Percentiles rank a stretch among this genome's conserved stretches.
These are phyloP conservation scores for Astrocystis sublimbata DNA, from an alignment of 495 filamentous ascomycete species.

Conservation along the genomic window DNA sequence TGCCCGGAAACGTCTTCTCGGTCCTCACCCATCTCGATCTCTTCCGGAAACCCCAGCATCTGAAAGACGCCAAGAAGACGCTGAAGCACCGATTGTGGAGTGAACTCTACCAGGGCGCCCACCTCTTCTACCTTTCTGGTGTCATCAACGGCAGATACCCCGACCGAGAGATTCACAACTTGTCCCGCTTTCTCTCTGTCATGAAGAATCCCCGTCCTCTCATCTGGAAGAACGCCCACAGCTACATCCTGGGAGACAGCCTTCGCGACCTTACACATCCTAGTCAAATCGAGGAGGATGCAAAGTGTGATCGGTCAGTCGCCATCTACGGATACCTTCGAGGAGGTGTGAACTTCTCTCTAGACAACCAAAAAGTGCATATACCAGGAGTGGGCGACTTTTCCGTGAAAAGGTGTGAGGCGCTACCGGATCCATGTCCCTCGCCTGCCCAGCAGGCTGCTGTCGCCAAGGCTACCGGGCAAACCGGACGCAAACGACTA, in stretches of 20 bases:
- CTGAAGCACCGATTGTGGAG: slow-evolving; percentile 95
- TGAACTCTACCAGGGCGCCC: slow-evolving; percentile 93
- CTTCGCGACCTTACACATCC: slow-evolving; percentile 94
- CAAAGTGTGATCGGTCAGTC: slow-evolving; percentile 85
- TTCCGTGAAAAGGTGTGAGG: slow-evolving; percentile 78
- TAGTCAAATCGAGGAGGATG: slow-evolving; percentile 79
- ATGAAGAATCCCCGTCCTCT: slow-evolving; percentile 98
- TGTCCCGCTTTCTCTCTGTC: slow-evolving; percentile 90
- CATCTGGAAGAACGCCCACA: slow-evolving; percentile 95
- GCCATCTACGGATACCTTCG: slow-evolving; percentile 91
- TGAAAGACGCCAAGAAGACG: slow-evolving; percentile 90
- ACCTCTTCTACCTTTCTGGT: slow-evolving; percentile 89
- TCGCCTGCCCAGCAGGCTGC: slow-evolving; percentile 89
- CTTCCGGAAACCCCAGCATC: slow-evolving; percentile 85
- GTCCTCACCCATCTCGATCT: slow-evolving; percentile 95
- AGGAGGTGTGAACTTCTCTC: slow-evolving; percentile 96
- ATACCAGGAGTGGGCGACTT: slow-evolving; percentile 94
- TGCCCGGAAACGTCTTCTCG: slow-evolving; percentile 98
- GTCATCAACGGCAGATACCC: slow-evolving; percentile 96
- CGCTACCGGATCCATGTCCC: slow-evolving; percentile 90
- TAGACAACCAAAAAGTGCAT: slow-evolving; percentile 83
- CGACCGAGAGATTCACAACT: slow-evolving; percentile 92
- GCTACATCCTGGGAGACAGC: slow-evolving; percentile 88
- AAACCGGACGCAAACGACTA: slow-evolving; percentile 69
- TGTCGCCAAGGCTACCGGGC: slow-evolving; percentile 76